Evolutionary conservation across 225 moss, liverwort and hornwort species (phyloP), one percentile per base, ranked within the genome.

Genomic region (Takakia lepidozioides): DNA sequence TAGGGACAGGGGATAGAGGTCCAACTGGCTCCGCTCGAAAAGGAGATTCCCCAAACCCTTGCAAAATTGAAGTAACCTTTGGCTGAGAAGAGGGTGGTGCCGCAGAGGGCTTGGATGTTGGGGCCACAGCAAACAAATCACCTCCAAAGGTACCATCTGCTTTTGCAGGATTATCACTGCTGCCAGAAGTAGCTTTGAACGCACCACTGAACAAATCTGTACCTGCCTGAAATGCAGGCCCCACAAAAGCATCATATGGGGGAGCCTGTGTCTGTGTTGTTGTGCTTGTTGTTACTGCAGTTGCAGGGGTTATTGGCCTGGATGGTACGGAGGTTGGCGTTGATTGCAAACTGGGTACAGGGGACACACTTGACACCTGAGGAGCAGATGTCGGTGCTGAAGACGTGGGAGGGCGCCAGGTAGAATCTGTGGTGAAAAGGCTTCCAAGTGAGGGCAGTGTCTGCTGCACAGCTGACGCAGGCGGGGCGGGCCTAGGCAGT

Each of bases 11-110:
- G 5, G 78, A 67, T 53, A 48, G 43, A 16, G 54, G 30, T 10
- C 57, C 15, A 30, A 40, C 68, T 50, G 74, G 58, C 9, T 71
- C 63, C 47, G 70, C 67, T 45, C 72, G 74, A 61, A 88, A 88
- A 54, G 73, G 67, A 22, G 82, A 80, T 21, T 75, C 84, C 47
- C 81, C 79, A 48, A 92, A 72, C 39, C 69, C 69, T 49, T 86
- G 64, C 40, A 63, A 49, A 13, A 54, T 51, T 52, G 39, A 54
- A 17, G 48, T 52, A 26, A 35, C 38, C 62, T 61, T 68, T 15
- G 61, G 21, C 38, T 64, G 61, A 27, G 47, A 34, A 21, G 60
- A 47, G 49, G 52, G 34, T 26, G 37, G 38, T 43, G 43, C 43
- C 18, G 9, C 21, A 1, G 57, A 48, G 7, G 67, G 30, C 41